Base-by-base conservation (phyloP, 2,329 filamentous ascomycete genomes). In the Escovopsis sp. region DNA sequence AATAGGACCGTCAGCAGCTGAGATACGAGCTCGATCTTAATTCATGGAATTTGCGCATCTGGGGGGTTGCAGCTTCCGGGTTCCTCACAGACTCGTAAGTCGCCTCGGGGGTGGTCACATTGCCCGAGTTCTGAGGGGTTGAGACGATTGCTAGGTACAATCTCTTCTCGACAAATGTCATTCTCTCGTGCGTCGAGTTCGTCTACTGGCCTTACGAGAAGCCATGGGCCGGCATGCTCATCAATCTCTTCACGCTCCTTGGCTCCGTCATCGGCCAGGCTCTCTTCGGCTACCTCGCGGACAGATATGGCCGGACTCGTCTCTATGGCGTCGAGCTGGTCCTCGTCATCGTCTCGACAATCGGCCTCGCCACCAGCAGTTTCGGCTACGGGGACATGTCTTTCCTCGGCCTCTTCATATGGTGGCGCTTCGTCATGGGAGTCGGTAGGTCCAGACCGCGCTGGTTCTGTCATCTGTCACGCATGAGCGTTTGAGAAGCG, bases 291-390 rank as follows among this genome's bases (percentile, higher is more conserved):
- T 66, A 63, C 38, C 57, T 72, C 5, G 68, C 67, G 27, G 68
- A 72, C 42, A 61, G 61, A 37, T 67, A 65, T 47, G 68, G 67
- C n/a, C 60, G 68, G 15, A 70, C 68, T 11, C 59, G 64, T 4
- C 56, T 71, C 3, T 72, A 72, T 38, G 68, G 68, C n/a, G 64
- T 72, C 35, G 67, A 71, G 47, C 53, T 72, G 12, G 55, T 69
- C 13, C 63, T 72, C 10, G 67, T 72, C 32, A 68, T 72, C 34
- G 61, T 70, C 8, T 69, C 66, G 13, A 72, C 67, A n/a, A 65
- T 71, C 40, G 68, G 68, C 8, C 63, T 69, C 3, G 65, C 65
- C n/a, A 68, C 65, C 0, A 65, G 61, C 36, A 68, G 62, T 39
- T 58, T 58, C 42, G 65, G 66, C 23, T 66, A 64, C 43, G 52